A percentile compares a stretch with the other conserved stretches of the same genome.
Evolutionary conservation across 208 protist species (phyloP).

Genomic region (Trypanosoma conorhini): DNA sequence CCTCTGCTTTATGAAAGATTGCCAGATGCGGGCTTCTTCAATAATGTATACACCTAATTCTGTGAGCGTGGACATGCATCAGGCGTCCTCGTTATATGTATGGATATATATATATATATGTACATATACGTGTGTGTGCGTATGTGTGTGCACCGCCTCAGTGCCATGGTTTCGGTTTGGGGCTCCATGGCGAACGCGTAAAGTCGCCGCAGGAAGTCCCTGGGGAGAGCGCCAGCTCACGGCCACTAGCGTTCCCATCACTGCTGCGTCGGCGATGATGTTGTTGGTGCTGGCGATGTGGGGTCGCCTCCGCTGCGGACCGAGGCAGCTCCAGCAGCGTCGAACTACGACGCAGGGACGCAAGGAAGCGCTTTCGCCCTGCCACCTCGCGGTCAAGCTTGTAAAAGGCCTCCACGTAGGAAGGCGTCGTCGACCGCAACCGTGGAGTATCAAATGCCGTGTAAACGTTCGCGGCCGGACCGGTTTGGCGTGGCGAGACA

Average conservation of each 20-base stretch:
- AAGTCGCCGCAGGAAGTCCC: conserved; percentile 1
- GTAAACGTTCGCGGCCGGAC: not conserved
- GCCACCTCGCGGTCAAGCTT: conserved; percentile 26
- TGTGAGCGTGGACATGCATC: not conserved
- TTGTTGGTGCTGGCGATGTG: conserved; percentile 8
- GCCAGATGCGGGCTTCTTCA: not conserved
- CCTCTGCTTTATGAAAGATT: not conserved
- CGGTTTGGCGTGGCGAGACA: not conserved
- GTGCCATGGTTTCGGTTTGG: conserved; percentile 16
- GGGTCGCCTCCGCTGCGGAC: conserved; percentile 2
- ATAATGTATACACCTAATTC: not conserved
- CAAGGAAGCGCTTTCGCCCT: conserved; percentile 21
- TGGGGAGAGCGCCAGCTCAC: not conserved
- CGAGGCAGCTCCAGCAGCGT: conserved; percentile 9
- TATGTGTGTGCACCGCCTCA: conserved; percentile 6
- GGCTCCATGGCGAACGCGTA: conserved; percentile 13
- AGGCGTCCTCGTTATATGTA: not conserved
- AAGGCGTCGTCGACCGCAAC: conserved; percentile 18
- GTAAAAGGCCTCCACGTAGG: conserved; percentile 53
- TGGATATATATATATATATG: not conserved
- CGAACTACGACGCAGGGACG: conserved; percentile 1
- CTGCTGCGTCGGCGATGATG: conserved; percentile 7
- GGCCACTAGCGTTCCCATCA: not conserved
- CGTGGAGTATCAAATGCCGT: not conserved
- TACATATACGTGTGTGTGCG: not conserved